Percentiles rank a stretch among this genome's conserved stretches.
phyloP scores from a whole-genome alignment of 164 flowering plant genomes.

The Stephania japonica region DNA sequence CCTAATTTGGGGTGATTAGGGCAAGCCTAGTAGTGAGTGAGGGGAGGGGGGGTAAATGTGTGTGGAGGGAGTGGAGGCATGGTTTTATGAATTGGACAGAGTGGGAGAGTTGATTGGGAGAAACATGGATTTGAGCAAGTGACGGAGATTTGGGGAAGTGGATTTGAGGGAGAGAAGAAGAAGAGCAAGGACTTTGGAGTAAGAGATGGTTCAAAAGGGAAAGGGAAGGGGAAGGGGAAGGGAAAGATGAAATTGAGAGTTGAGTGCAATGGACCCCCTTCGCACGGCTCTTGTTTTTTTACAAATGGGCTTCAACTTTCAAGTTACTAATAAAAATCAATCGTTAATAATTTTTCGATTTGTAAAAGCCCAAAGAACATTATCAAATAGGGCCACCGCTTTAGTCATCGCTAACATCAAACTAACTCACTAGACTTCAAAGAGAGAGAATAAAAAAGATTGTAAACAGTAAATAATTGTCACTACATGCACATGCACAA shows the following conservation, averaged over 20 bases:
- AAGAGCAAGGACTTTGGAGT: neutral
- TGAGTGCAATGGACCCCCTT: neutral
- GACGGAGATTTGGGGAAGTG: neutral
- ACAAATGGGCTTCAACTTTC: too few species aligned
- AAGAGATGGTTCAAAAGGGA: too few species aligned
- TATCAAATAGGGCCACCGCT: too few species aligned
- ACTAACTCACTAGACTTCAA: neutral
- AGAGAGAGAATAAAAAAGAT: neutral
- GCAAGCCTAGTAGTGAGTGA: neutral
- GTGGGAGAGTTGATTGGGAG: neutral
- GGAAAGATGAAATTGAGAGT: neutral
- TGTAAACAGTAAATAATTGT: neutral
- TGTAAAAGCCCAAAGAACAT: too few species aligned
- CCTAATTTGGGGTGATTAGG: neutral
- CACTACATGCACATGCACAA: too few species aligned
- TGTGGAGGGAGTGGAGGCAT: neutral
- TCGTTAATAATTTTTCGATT: too few species aligned
- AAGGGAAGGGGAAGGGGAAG: neutral
- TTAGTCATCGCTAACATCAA: too few species aligned
- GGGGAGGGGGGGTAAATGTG: too few species aligned
- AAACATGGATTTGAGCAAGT: neutral
- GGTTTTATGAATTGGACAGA: neutral
- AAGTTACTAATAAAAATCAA: too few species aligned
- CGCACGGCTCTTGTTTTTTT: too few species aligned
- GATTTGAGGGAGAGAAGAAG: neutral